phyloP scores from a whole-genome alignment of 257 asterid species.

The Ehretia macrophylla region DNA sequence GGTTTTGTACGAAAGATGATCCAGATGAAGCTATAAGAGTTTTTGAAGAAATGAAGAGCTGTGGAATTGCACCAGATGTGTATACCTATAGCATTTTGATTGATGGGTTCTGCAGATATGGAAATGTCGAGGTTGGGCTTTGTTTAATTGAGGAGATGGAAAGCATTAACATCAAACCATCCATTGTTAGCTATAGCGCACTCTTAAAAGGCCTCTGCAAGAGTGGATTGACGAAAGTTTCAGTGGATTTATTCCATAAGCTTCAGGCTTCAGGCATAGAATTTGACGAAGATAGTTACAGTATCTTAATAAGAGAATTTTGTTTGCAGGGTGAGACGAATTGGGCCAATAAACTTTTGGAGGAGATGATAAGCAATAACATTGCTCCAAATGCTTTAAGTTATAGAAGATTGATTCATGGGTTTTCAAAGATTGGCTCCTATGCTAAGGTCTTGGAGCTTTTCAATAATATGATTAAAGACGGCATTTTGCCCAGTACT shows the following conservation, averaged over 20 bases:
- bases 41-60: conserved; percentile 45
- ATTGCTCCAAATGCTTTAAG: conserved; percentile 34
- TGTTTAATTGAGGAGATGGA: conserved; percentile 45
- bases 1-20: conserved; percentile 34
- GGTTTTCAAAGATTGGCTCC: conserved; percentile 38
- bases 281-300: conserved; percentile 42
- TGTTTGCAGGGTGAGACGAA: conserved; percentile 45
- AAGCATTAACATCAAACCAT: conserved; percentile 33
- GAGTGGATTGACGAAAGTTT: conserved; percentile 28
- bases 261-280: conserved; percentile 36
- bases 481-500: conserved; percentile 21
- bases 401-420: conserved; percentile 34
- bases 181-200: conserved; percentile 42
- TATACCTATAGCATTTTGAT: conserved; percentile 55
- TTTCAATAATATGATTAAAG: conserved; percentile 31
- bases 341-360: conserved; percentile 36
- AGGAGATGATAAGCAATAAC: conserved; percentile 47
- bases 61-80: conserved; percentile 41
- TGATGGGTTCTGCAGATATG: conserved; percentile 42
- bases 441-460: conserved; percentile 30
- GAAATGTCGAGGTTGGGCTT: conserved; percentile 32
- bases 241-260: conserved; percentile 33
- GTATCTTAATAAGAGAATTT: conserved; percentile 49
- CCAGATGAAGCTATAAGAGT: conserved; percentile 32
- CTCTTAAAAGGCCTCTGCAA: conserved; percentile 38